Evolutionary conservation across 257 asterid species (phyloP).

Genomic region (Ajuga chamaepitys): DNA sequence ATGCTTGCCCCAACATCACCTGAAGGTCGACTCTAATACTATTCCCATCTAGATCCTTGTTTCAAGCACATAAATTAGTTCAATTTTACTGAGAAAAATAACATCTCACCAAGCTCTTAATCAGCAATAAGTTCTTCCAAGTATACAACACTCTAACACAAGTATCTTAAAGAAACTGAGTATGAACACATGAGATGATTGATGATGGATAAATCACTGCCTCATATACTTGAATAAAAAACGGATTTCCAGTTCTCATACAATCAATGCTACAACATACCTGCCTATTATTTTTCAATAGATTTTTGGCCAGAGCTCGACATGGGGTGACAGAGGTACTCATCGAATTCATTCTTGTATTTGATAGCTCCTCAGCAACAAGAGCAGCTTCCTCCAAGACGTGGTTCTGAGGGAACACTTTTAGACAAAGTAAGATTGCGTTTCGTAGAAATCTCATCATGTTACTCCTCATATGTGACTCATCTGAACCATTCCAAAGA

Average conservation of each 20-base stretch:
- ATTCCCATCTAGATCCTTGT: background rate
- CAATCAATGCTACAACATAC: conserved; percentile 25
- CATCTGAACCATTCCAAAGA: conserved; percentile 49
- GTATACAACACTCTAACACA: background rate
- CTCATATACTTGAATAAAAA: background rate
- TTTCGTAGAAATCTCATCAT: conserved; percentile 81
- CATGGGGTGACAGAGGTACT: conserved; percentile 67
- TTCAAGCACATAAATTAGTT: background rate
- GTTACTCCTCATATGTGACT: conserved; percentile 49
- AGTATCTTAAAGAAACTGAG: background rate
- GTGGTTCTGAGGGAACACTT: conserved; percentile 69
- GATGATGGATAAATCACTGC: background rate
- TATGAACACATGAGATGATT: background rate
- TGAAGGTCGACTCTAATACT: too few relatives aligned
- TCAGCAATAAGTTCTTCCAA: background rate
- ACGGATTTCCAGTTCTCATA: background rate
- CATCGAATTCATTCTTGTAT: conserved; percentile 48
- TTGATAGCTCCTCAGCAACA: conserved; percentile 85
- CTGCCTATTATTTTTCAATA: conserved; percentile 87
- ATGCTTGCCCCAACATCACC: background rate
- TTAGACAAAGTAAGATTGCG: conserved; percentile 70
- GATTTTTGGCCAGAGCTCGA: conserved; percentile 76
- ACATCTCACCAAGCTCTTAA: background rate
- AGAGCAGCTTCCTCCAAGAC: conserved; percentile 90
- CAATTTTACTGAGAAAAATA: background rate